Conservation (phyloP, 2,329 filamentous ascomycete genomes). For the Colletotrichum sp. region DNA sequence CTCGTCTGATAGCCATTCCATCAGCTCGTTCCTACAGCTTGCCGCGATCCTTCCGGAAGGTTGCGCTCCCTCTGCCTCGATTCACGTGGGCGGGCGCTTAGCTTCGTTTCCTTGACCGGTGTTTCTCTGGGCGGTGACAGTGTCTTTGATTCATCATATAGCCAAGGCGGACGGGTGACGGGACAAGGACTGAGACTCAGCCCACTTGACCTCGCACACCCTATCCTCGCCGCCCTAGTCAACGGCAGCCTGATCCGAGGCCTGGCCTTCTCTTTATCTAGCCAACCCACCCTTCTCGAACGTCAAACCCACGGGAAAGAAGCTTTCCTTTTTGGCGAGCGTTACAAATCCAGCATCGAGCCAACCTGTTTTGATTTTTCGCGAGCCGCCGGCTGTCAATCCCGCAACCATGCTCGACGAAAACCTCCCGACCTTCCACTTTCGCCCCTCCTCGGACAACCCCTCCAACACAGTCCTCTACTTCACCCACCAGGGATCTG, state of each 20-base stretch:
- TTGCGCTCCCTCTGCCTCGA: neutral
- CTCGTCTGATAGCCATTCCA: neutral
- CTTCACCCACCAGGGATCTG: conserved; percentile 76
- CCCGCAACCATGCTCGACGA: conserved; percentile 79
- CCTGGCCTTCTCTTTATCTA: neutral
- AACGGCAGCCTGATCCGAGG: neutral
- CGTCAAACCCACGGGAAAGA: neutral
- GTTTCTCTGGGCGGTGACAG: neutral
- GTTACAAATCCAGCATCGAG: neutral
- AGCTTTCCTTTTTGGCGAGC: neutral
- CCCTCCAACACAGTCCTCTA: conserved; percentile 62
- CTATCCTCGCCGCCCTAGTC: neutral
- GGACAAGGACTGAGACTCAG: conserved; percentile 3
- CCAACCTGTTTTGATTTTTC: neutral
- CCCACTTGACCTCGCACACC: conserved; percentile 13
- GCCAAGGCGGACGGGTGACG: conserved; percentile 14
- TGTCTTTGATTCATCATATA: conserved; percentile 1
- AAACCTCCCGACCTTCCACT: conserved; percentile 79
- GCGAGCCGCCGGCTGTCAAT: neutral
- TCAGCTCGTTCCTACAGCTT: neutral
- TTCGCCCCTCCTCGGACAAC: conserved; percentile 57
- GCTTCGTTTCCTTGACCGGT: neutral
- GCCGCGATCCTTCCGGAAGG: neutral
- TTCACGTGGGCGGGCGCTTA: neutral
- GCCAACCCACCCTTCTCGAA: neutral